Evolutionary conservation across 1,139 yeast species (phyloP), one percentile per base, ranked within the genome.

Genomic region (Blastobotrys proliferans): DNA sequence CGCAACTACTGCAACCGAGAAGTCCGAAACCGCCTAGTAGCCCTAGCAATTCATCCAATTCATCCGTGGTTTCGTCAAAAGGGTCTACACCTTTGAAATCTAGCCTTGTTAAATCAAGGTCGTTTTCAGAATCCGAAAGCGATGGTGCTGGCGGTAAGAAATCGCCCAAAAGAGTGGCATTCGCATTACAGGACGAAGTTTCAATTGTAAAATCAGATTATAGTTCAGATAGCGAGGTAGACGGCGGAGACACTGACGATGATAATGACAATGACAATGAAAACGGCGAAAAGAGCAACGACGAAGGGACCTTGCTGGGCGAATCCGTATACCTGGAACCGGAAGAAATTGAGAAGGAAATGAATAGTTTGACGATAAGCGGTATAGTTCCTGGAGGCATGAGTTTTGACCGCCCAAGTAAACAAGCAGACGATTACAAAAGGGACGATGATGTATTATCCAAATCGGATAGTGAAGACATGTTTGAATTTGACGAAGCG

Each of bases 401-500:
- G 19, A 35, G 29, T 29, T 37, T 28, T 20, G n/a, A 34, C 8
- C 13, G 16, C 18, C 27, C 20, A 22, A 4, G 4, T 6, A n/a
- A 3, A 6, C 25, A 16, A 13, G 28, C n/a, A 18, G n/a, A 26
- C 13, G 17, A 6, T 14, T 10, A 9, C 3, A 11, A 19, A 10
- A 21, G 17, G 9, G 6, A 20, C 4, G 43, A 39, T 22, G 34
- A 40, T 8, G 44, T 35, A 14, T 35, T 17, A 31, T 13, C 40
- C 5, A 41, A 32, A 11, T 40, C 34, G 20, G 41, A 46, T 19
- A 45, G 27, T 4, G 40, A 40, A 14, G 47, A 42, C 37, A 40
- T 55, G 41, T 55, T 55, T 40, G 59, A 54, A 24, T 55, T 55
- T 35, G 59, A 55, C 41, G 59, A 55, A 38, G 38, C 53, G 6